phyloP scores from a whole-genome alignment of 176 grass and related monocot genomes.

The Oryza nivara region DNA sequence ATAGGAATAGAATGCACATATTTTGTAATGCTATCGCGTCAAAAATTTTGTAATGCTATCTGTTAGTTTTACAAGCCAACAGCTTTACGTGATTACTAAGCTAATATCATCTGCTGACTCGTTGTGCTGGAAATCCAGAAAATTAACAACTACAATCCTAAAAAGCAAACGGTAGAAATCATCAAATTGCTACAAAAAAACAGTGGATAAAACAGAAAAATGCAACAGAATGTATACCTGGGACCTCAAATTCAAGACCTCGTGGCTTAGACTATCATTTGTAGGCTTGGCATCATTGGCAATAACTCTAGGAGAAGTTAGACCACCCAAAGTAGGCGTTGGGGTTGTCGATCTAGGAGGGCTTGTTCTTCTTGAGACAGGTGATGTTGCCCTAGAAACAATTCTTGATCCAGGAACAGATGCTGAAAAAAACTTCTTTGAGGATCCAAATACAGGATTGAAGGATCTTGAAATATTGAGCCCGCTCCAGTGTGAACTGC shows the following conservation, averaged over 20 bases:
- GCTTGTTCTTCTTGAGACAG: slow-evolving; percentile 78
- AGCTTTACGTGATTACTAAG: background rate
- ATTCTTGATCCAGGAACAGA: slow-evolving; percentile 98
- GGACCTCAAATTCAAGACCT: slow-evolving; percentile 75
- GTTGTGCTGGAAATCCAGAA: background rate
- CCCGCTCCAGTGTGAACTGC: slow-evolving; percentile 74
- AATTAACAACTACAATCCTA: background rate
- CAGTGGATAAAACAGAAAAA: background rate
- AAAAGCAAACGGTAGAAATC: background rate
- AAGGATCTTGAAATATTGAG: slow-evolving; percentile 93
- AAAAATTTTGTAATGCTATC: background rate
- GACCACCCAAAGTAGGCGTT: slow-evolving; percentile 76
- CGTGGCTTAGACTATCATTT: slow-evolving; percentile 68
- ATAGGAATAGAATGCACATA: background rate
- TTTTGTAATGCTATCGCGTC: background rate
- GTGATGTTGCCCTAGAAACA: slow-evolving; percentile 90
- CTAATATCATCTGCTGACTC: background rate
- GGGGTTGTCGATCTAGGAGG: slow-evolving; percentile 93
- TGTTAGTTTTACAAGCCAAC: slow-evolving; percentile 4
- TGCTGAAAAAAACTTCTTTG: slow-evolving; percentile 95
- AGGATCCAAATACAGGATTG: slow-evolving; percentile 97
- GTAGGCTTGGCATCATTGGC: slow-evolving; percentile 46
- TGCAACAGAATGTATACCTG: slow-evolving; percentile 60
- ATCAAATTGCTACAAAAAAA: background rate
- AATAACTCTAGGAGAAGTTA: slow-evolving; percentile 72